Conservation (phyloP, 345 rosid genomes). For the Populus deltoides region DNA sequence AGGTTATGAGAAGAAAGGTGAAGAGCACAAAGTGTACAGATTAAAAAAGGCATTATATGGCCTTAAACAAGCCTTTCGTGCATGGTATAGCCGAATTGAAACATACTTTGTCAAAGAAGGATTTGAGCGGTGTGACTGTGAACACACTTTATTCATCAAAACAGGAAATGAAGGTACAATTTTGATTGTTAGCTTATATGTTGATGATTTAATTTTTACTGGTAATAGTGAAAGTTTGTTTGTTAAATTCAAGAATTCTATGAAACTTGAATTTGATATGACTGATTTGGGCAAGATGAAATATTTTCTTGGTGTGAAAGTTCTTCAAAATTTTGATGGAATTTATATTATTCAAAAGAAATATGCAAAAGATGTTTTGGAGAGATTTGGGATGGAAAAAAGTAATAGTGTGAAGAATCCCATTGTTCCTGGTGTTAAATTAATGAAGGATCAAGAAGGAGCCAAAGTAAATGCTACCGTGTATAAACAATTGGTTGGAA, state of each 20-base stretch:
- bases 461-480: background rate
- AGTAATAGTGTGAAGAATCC: background rate
- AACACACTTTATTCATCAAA: background rate
- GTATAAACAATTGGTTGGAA: background rate
- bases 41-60: background rate
- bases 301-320: background rate
- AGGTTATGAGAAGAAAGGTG: constrained; percentile 4
- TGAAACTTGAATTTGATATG: background rate
- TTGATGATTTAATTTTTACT: too few relatives aligned
- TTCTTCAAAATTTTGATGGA: background rate
- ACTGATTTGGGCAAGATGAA: background rate
- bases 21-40: background rate
- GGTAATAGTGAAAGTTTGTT: background rate
- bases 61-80: too few relatives aligned
- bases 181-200: background rate
- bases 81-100: background rate
- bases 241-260: background rate
- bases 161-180: background rate
- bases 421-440: background rate
- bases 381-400: background rate
- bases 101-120: background rate
- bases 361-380: background rate
- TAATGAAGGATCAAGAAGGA: background rate
- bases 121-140: background rate
- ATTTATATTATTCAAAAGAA: background rate